phyloP scores from a whole-genome alignment of 2,329 filamentous ascomycete genomes.

The Pyrenophora graminea region DNA sequence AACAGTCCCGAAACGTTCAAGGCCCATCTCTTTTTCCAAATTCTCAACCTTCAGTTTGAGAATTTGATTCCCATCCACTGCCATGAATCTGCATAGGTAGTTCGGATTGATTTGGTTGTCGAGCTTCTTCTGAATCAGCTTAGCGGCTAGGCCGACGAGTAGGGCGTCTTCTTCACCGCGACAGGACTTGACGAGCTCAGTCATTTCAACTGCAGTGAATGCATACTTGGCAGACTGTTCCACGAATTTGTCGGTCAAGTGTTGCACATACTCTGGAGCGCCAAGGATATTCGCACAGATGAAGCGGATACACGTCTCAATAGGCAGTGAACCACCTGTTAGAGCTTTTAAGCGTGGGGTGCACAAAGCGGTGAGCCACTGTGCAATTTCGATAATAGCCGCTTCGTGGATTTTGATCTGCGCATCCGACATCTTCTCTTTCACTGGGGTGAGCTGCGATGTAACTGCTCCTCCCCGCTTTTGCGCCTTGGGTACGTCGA shows the following conservation, averaged over 20 bases:
- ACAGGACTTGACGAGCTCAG: conserved; percentile 3
- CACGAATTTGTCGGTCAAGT: conserved; percentile 4
- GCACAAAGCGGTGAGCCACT: conserved; percentile 2
- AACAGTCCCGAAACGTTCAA: neutral
- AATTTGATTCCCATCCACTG: neutral
- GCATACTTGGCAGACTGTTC: neutral
- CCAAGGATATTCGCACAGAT: conserved; percentile 1
- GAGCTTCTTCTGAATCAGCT: conserved; percentile 1
- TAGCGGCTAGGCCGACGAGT: neutral
- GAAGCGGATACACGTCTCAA: conserved; percentile 4
- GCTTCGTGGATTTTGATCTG: conserved; percentile 4
- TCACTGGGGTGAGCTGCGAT: neutral
- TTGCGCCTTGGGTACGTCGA: neutral
- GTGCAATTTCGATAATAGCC: conserved; percentile 2
- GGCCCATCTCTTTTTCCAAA: neutral
- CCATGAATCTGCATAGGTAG: neutral
- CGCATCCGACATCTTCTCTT: neutral
- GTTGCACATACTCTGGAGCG: conserved; percentile 1
- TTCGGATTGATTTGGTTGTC: neutral
- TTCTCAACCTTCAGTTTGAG: neutral
- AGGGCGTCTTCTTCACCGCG: conserved; percentile 1
- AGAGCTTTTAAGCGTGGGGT: neutral
- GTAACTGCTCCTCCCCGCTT: too few species aligned
- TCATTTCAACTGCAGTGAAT: neutral
- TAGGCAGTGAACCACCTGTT: neutral